Evolutionary conservation across 768 basidiomycete species (phyloP).

Genomic region (Podaxis sp.): DNA sequence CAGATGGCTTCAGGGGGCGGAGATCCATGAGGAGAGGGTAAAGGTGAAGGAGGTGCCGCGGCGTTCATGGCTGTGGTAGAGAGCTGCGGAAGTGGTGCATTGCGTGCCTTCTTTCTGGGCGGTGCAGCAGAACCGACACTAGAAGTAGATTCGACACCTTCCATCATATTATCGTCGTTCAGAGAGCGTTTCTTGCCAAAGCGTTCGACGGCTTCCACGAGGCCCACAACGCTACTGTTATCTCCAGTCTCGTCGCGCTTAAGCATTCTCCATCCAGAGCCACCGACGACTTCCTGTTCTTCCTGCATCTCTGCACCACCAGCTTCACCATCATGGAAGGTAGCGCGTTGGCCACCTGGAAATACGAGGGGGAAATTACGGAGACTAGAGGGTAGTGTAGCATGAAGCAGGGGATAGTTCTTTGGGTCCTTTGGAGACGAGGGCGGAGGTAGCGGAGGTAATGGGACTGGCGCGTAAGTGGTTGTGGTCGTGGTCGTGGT

Average conservation of each 20-base stretch:
- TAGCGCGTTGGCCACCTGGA: conserved; percentile 78
- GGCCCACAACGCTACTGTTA: conserved; percentile 53
- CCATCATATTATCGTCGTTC: conserved; percentile 53
- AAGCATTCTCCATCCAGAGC: conserved; percentile 76
- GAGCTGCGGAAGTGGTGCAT: conserved; percentile 56
- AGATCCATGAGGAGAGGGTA: conserved; percentile 85
- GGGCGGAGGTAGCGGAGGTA: conserved; percentile 73
- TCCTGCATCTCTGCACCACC: conserved; percentile 69
- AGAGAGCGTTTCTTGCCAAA: conserved; percentile 86
- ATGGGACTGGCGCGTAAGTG: conserved; percentile 82
- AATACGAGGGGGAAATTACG: conserved; percentile 78
- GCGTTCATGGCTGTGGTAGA: conserved; percentile 56
- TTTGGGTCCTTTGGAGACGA: conserved; percentile 75
- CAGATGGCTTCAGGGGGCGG: conserved; percentile 74
- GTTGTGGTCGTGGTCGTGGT: conserved; percentile 93
- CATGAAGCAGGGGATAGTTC: conserved; percentile 75
- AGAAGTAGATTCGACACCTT: conserved; percentile 44
- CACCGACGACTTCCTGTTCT: conserved; percentile 64
- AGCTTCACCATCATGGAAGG: conserved; percentile 69
- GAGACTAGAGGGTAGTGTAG: conserved; percentile 69
- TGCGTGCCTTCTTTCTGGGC: conserved; percentile 77
- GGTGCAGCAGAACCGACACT: conserved; percentile 50
- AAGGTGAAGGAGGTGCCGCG: conserved; percentile 80
- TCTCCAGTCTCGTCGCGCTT: conserved; percentile 61
- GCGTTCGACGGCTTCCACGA: conserved; percentile 80